phyloP scores from a whole-genome alignment of 495 filamentous ascomycete genomes.

The Aspergillus nanangensis region DNA sequence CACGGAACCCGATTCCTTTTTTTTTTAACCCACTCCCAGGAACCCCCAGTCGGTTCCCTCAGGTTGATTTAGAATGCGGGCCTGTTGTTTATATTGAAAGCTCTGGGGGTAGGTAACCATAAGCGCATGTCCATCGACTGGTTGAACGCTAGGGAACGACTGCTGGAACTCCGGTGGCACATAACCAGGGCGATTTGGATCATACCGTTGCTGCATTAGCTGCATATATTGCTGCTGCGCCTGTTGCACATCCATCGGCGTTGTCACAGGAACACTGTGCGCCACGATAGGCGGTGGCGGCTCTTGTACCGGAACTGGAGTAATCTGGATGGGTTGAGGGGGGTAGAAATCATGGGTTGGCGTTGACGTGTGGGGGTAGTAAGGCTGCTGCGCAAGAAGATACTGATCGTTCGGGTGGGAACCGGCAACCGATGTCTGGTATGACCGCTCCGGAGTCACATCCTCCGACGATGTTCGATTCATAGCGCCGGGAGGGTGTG shows the following conservation, averaged over 20 bases:
- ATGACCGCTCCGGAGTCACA: conserved; percentile 36
- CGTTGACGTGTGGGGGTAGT: conserved; percentile 32
- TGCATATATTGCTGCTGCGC: conserved; percentile 36
- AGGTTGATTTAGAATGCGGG: conserved; percentile 37
- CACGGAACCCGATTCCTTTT: neutral
- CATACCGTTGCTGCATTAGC: conserved; percentile 36
- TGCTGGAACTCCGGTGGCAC: conserved; percentile 35
- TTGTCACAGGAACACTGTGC: conserved; percentile 27
- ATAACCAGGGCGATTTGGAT: conserved; percentile 30
- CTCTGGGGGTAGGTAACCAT: conserved; percentile 36
- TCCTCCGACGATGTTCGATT: conserved; percentile 41
- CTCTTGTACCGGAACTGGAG: conserved; percentile 27
- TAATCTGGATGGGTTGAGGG: conserved; percentile 30
- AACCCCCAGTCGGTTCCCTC: conserved; percentile 46
- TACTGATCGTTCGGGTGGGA: conserved; percentile 35
- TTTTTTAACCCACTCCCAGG: conserved; percentile 39
- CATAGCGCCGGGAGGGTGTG: conserved; percentile 58
- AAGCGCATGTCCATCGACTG: conserved; percentile 30
- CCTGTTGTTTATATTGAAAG: conserved; percentile 35
- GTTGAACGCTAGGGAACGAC: conserved; percentile 24
- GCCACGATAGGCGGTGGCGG: conserved; percentile 24
- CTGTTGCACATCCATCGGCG: conserved; percentile 30
- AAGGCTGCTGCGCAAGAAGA: conserved; percentile 36
- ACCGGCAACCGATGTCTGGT: conserved; percentile 16
- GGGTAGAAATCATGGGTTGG: conserved; percentile 38